Base-by-base conservation (phyloP, 2,329 filamentous ascomycete genomes). In the Cladosporium sp. region DNA sequence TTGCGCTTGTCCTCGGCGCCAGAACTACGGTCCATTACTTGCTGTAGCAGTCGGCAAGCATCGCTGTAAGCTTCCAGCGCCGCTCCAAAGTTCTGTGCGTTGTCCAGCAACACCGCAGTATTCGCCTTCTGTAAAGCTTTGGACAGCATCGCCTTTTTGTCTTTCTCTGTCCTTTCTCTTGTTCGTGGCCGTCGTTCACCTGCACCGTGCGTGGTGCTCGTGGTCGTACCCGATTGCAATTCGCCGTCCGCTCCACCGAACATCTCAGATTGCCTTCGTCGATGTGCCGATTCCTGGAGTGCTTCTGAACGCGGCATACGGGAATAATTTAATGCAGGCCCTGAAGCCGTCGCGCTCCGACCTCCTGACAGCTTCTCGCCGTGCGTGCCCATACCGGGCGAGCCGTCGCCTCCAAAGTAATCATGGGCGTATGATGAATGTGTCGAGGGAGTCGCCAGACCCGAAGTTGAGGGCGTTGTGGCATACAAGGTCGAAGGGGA, bases 81-180 rank as follows among this genome's bases (percentile, higher is more conserved):
- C 49, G 92, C 93, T 76, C 94, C 91, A 69, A 95, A 94, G 74
- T 98, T 97, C 73, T 95, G 91, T 16, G 92, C 93, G 85, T 97
- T 98, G 79, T 99, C 95, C 49, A 99, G 86, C 70, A 97, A 86
- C 29, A 99, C 95, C 26, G 95, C 95, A 14, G 92, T 94, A 75
- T 99, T 97, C 59, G 95, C 95, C 80, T 97, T 97, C 76, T 96
- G 91, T 64, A 99, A 82, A 0, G 95, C 95, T 72, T 91, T 91
- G n/a, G 94, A 97, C 40, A 99, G 85, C 93, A 98, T 98, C 12
- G 89, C 91, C 81, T 97, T 98, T 77, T 98, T 84, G 71, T 84
- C 82, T 71, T 79, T 81, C 66, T 83, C 82, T 60, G 78, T 75
- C 67, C 77, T 76, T 68, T 82, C 81, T 66, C 55, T 63, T 62